Evolutionary conservation across 768 basidiomycete species (phyloP).

Genomic region (Phallus indusiatus): DNA sequence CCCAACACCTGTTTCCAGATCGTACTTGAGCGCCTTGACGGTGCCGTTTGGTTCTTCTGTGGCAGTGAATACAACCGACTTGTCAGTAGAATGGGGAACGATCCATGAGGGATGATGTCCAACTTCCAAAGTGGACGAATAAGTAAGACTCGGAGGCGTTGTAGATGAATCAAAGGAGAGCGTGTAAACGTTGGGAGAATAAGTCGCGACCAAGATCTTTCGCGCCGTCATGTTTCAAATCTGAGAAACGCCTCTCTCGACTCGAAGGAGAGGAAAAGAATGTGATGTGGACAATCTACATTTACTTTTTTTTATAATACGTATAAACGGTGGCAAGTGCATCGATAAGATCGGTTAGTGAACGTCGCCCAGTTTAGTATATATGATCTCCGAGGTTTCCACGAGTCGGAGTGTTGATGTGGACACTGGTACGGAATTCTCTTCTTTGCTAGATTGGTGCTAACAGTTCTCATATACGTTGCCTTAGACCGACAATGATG

Average conservation of each 20-base stretch:
- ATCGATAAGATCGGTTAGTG: too few relatives aligned
- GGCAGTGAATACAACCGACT: constrained; percentile 51
- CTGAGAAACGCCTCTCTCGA: background rate
- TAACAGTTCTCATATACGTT: too few relatives aligned
- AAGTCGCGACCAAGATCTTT: constrained; percentile 54
- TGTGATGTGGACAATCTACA: too few relatives aligned
- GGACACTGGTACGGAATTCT: too few relatives aligned
- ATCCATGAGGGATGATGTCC: constrained; percentile 75
- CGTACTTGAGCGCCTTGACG: constrained; percentile 50
- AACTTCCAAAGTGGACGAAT: constrained; percentile 35
- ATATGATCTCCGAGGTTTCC: too few relatives aligned
- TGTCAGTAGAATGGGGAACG: constrained; percentile 45
- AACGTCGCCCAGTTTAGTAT: too few relatives aligned
- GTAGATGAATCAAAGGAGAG: constrained; percentile 49
- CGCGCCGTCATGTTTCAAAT: background rate
- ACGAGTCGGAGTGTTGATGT: too few relatives aligned
- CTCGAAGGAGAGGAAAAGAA: too few relatives aligned
- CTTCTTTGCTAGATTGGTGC: too few relatives aligned
- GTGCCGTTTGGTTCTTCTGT: constrained; percentile 62
- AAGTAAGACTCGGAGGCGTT: constrained; percentile 29
- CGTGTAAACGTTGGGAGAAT: constrained; percentile 52
- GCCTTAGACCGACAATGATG: too few relatives aligned
- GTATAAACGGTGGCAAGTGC: too few relatives aligned
- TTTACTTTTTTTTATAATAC: too few relatives aligned
- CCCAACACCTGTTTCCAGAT: constrained; percentile 38